Base-by-base conservation (phyloP, 108 stramenopile species). In the Cylindrotheca closterium region DNA sequence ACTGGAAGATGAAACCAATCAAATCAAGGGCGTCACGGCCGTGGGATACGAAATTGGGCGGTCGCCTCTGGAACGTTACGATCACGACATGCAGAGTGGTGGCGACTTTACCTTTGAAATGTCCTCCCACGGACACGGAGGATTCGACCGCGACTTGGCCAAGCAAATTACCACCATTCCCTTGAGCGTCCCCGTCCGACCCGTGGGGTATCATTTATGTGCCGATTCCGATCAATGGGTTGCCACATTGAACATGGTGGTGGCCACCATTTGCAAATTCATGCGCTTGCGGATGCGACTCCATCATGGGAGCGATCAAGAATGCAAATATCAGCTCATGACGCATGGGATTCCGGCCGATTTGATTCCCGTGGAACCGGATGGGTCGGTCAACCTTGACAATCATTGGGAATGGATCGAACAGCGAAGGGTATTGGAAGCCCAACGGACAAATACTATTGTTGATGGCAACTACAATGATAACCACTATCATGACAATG, bases 171-270 rank as follows among this genome's bases (percentile, higher is more conserved):
- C 58, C 7, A 30, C 46, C n/a, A 52, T 70, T 52, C 68, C 68
- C 12, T 42, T 70, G 23, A 42, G 32, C 17, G 68, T 70, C 10
- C 68, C 68, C 8, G 68, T 32, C 21, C 58, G 68, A 8, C 68
- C 68, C 17, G 68, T 61, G 7, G 60, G 68, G 0, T 70, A 70
- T 48, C 68, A 70, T 33, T 33, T 70, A 22, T 70, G 68, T 37
- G 53, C 59, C 26, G 68, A 70, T 52, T 70, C 68, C 2, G 47
- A 70, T 37, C 68, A 70, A 46, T 70, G 68, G 68, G 68, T 70
- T 21, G 59, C 48, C 24, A 71, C 61, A 23, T 30, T 71, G 24
- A 55, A 63, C 37, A 71, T 63, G 55, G 47, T 71, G 23, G 56
- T 71, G 55, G 55, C 54, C 0, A 64, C 70, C 0, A 25, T 63